Conservation (phyloP, 805 yeast genomes). For the Saturnispora sanitii region DNA sequence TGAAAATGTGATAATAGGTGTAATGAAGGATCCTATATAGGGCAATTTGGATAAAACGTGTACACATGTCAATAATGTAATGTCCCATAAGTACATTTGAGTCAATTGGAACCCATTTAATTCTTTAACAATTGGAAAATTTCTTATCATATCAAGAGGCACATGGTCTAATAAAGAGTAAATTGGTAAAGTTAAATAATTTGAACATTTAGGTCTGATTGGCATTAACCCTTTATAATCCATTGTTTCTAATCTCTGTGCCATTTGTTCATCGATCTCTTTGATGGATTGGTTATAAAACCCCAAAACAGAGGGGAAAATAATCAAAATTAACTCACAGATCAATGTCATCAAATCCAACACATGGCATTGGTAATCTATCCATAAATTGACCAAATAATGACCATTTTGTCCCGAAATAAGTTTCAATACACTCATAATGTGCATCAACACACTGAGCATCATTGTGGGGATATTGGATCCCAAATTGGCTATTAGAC, state of each 20-base stretch:
- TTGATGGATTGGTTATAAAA: neutral
- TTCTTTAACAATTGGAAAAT: neutral
- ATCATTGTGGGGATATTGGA: slow-evolving; percentile 5
- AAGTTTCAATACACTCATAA: neutral
- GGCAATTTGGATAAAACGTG: slow-evolving; percentile 33
- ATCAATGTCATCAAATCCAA: slow-evolving; percentile 4
- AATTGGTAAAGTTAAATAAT: neutral
- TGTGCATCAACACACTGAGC: neutral
- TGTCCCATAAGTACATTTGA: slow-evolving; percentile 20
- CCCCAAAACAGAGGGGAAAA: slow-evolving; percentile 1
- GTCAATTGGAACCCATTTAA: slow-evolving; percentile 24
- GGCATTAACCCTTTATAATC: slow-evolving; percentile 2
- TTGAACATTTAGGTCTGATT: neutral
- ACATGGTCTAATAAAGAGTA: neutral
- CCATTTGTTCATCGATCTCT: neutral
- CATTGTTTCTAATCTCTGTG: neutral
- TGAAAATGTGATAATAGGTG: slow-evolving; percentile 36
- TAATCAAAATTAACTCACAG: neutral
- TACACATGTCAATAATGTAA: slow-evolving; percentile 25
- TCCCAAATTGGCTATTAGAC: neutral
- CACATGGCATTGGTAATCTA: slow-evolving; percentile 9
- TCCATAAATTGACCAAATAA: slow-evolving; percentile 1
- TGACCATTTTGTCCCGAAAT: neutral
- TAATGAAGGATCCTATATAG: slow-evolving; percentile 31
- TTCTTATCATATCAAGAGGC: neutral